A percentile compares a stretch with the other conserved stretches of the same genome.
These are phyloP conservation scores for Aspergillus sp. DNA, from an alignment of 2,329 filamentous ascomycete species.

Conservation along the genomic window DNA sequence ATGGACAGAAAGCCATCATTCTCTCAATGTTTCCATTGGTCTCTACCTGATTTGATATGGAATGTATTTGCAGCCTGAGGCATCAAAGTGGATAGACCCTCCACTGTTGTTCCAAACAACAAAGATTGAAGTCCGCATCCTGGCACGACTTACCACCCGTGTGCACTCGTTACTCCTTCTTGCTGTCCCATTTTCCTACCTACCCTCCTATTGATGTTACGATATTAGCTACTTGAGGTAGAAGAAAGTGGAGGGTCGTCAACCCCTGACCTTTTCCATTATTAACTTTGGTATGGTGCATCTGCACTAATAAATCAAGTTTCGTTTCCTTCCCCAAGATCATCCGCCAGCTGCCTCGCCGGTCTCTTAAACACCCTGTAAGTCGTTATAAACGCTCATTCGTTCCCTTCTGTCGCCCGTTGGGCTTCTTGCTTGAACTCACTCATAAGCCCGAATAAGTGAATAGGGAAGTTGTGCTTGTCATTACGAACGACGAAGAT, in stretches of 20 bases:
- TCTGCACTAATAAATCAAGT: neutral
- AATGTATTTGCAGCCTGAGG: constrained; percentile 5
- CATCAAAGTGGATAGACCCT: constrained; percentile 9
- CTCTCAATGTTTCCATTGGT: too few species aligned
- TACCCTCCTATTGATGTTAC: neutral
- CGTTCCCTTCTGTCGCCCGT: neutral
- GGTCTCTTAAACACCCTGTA: neutral
- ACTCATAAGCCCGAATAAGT: neutral
- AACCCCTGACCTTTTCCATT: neutral
- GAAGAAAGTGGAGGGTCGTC: neutral
- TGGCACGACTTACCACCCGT: neutral
- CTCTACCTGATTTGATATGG: too few species aligned
- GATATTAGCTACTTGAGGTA: neutral
- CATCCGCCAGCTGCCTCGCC: neutral
- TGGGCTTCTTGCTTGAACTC: neutral
- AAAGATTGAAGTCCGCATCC: neutral
- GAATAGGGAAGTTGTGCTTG: neutral
- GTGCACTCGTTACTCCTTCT: neutral
- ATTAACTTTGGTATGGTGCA: neutral
- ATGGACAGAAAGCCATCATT: too few species aligned
- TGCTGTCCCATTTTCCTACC: neutral
- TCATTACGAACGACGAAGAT: constrained; percentile 4
- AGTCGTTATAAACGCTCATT: neutral
- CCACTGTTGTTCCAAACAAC: constrained; percentile 3
- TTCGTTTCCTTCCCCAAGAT: neutral